Conservation (phyloP, 1,284 basidiomycete species). For the Grifola frondosa region DNA sequence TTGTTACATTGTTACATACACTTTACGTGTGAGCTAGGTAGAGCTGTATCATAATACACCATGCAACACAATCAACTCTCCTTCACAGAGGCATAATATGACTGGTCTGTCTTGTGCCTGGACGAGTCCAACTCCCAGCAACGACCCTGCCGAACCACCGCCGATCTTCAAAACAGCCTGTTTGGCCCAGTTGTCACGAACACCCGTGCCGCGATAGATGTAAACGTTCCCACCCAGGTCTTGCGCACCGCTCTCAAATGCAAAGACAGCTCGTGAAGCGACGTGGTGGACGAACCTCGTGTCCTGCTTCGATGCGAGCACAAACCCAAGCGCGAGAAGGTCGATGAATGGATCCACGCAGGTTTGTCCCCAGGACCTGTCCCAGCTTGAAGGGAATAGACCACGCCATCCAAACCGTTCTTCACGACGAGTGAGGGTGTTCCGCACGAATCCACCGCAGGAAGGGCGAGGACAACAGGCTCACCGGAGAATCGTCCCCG, state of each 20-base stretch:
- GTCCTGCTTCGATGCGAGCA: conserved; percentile 91
- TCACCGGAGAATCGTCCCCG: conserved; percentile 43
- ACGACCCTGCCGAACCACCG: conserved; percentile 63
- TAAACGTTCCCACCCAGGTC: conserved; percentile 79
- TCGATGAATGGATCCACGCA: conserved; percentile 75
- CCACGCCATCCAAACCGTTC: conserved; percentile 79
- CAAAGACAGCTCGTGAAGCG: conserved; percentile 56
- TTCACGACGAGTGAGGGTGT: conserved; percentile 65
- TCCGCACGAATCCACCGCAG: conserved; percentile 37
- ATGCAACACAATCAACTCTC: conserved; percentile 65
- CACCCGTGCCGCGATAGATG: conserved; percentile 64
- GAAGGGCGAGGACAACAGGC: conserved; percentile 61
- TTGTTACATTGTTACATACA: conserved; percentile 1
- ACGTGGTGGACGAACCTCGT: conserved; percentile 80
- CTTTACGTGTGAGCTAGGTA: conserved; percentile 1
- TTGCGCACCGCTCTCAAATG: conserved; percentile 74
- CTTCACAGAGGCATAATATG: conserved; percentile 78
- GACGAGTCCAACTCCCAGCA: conserved; percentile 76
- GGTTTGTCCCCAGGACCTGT: conserved; percentile 28
- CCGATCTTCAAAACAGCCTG: conserved; percentile 79
- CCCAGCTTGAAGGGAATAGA: conserved; percentile 52
- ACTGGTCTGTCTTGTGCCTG: conserved; percentile 35
- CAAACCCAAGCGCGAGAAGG: conserved; percentile 91
- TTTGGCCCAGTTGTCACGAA: conserved; percentile 59
- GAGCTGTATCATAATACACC: conserved; percentile 36